Evolutionary conservation across 768 basidiomycete species (phyloP), one percentile per base, ranked within the genome.

Genomic region (Pseudohyphozyma bogoriensis): DNA sequence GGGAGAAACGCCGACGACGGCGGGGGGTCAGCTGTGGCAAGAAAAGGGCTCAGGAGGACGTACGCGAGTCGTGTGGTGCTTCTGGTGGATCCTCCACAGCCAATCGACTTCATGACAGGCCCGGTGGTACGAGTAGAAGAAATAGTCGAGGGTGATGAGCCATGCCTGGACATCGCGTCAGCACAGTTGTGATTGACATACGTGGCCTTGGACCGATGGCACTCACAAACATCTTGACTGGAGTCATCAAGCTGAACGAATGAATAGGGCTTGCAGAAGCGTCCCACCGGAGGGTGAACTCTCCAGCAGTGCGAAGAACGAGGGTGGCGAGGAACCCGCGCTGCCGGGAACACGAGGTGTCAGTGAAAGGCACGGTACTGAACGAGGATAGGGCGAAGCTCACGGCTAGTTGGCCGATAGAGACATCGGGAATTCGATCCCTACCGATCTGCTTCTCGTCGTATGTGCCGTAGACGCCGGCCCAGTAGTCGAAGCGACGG

Each of bases 61-160:
- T 10, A 36, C 33, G 24, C 28, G 40, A 13, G 33, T 51, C 7
- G 24, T 37, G 42, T 50, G 47, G 31, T 56, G 46, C 16, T 50
- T 32, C n/a, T 16, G 37, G 29, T 42, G 40, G 22, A 47, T 47
- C 3, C 33, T 10, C 54, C 55, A 55, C 9, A 55, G 54, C 8
- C 12, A 42, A 31, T 42, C 40, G n/a, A 32, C 22, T 24, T 55
- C 29, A 42, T 55, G 54, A 11, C 40, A 55, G 11, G 28, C 6
- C 11, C 54, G 54, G 29, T 55, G 54, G 29, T 55, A 55, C 15
- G n/a, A 18, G 29, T 55, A 55, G n/a, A 51, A 50, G 33, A 56
- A 56, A 37, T 52, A 52, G 26, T 52, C 51, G 12, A 52, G 22
- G 1, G 35, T 18, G 11, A 52, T 36, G 12, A 52, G 35, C 51